These are phyloP conservation scores for Parmelia sp. DNA, from an alignment of 495 filamentous ascomycete genomes.

Conservation along the genomic window DNA sequence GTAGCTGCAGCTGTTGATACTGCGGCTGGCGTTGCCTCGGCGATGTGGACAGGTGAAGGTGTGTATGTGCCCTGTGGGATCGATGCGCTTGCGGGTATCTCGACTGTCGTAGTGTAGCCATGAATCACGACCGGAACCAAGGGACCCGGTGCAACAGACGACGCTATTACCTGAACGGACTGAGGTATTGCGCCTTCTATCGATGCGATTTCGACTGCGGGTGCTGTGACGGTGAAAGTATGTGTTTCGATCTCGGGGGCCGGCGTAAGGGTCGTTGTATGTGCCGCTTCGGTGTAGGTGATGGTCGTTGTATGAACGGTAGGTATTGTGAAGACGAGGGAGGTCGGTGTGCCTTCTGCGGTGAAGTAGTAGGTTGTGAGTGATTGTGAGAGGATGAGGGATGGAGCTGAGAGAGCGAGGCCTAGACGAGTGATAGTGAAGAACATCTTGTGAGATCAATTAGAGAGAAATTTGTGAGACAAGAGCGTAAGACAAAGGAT, in stretches of 20 bases:
- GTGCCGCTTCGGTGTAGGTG: constrained; percentile 18
- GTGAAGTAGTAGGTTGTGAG: constrained; percentile 20
- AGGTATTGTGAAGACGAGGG: constrained; percentile 20
- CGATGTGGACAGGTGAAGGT: constrained; percentile 12
- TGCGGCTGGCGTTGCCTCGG: constrained; percentile 4
- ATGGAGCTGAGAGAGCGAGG: constrained; percentile 16
- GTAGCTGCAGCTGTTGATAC: background rate
- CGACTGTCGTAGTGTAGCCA: constrained; percentile 12
- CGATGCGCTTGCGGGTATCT: constrained; percentile 17
- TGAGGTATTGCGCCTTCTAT: constrained; percentile 12
- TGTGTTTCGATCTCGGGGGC: constrained; percentile 16
- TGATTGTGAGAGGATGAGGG: constrained; percentile 21
- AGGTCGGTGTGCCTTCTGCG: constrained; percentile 11
- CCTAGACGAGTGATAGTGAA: constrained; percentile 20
- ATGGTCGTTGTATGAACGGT: constrained; percentile 16
- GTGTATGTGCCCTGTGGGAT: constrained; percentile 17
- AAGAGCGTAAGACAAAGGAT: background rate
- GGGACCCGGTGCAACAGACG: constrained; percentile 18
- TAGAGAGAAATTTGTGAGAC: background rate
- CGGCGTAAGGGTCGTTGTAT: constrained; percentile 16
- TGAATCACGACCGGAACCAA: constrained; percentile 18
- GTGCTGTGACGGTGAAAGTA: constrained; percentile 22
- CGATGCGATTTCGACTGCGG: constrained; percentile 10
- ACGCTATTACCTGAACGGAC: constrained; percentile 11
- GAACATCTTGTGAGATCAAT: constrained; percentile 20